Evolutionary conservation across 352 stramenopile genomes (phyloP).

Genomic region (Phytophthora sp.): DNA sequence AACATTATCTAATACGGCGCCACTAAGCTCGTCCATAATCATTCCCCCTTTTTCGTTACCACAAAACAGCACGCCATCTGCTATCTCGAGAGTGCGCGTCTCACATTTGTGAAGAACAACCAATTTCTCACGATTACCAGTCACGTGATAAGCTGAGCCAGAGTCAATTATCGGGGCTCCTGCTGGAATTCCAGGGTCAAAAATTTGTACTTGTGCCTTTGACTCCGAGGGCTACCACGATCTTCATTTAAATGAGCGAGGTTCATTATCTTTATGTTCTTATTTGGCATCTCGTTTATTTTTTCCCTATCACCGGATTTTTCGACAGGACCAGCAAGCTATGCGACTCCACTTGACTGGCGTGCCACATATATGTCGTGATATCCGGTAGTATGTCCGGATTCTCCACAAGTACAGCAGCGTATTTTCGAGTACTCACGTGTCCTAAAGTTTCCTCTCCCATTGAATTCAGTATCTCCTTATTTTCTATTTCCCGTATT

Average conservation of each 20-base stretch:
- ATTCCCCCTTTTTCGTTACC: neutral
- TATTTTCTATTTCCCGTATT: too few relatives aligned
- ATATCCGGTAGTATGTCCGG: neutral
- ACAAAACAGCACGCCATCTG: neutral
- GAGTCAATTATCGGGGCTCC: neutral
- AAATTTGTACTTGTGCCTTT: neutral
- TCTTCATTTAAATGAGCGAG: neutral
- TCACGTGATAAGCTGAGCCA: neutral
- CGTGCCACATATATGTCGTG: neutral
- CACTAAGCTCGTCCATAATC: neutral
- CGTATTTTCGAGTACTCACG: neutral
- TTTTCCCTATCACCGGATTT: neutral
- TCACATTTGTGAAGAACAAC: neutral
- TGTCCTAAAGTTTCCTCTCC: neutral
- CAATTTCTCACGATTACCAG: neutral
- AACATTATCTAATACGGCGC: neutral
- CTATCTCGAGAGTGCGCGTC: neutral
- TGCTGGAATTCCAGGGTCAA: neutral
- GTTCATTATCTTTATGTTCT: neutral
- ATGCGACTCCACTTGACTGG: neutral
- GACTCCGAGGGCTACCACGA: neutral
- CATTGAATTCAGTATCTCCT: too few relatives aligned
- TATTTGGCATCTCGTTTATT: neutral
- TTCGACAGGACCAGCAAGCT: too few relatives aligned
- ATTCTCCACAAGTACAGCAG: neutral